Evolutionary conservation across 2,329 filamentous ascomycete genomes (phyloP), one percentile per base, ranked within the genome.

Genomic region (Blumeriella jaapii): DNA sequence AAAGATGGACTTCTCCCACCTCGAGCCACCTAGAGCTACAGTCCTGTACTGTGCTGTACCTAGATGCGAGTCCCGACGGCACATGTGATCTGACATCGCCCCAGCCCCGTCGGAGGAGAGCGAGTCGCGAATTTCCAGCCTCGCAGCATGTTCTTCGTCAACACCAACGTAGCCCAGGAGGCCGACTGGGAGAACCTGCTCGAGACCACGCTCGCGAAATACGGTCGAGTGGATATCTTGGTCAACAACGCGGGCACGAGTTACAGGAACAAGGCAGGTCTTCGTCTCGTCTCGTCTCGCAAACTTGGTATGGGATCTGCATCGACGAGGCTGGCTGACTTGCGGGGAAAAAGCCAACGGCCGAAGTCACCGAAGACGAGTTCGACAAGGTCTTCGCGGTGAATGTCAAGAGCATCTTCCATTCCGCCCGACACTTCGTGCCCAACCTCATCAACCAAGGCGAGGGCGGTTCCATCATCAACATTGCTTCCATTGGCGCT

Each of bases 371-470:
- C 0, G 74, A 80, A 34, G 62, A 64, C 4, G 78, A 82, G 30
- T 82, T 78, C 41, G 74, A 82, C 46, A 61, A 67, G 29, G 71
- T 77, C 23, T 77, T 82, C 54, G 67, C 68, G 35, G 74, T 82
- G 41, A 82, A 83, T 45, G 74, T 82, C 41, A 79, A 78, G 57
- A 69, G 70, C 2, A 65, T 82, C 29, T 83, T 69, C 54, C 55
- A 72, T 13, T 48, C 72, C 0, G 69, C 71, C 2, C 64, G 64
- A 35, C 68, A 75, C 3, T 62, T 78, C 23, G 56, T 81, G 5
- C 71, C 69, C 0, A 74, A 78, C 43, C 69, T 81, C 27, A 56
- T 79, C 19, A 64, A 67, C 38, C 59, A 69, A 39, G 65, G 67
- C 1, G 64, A 68, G 5, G 67, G 71, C 0, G 77, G 73, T 0